These are phyloP conservation scores for Xylaria intraflava DNA, from an alignment of 495 filamentous ascomycete species.

Conservation along the genomic window DNA sequence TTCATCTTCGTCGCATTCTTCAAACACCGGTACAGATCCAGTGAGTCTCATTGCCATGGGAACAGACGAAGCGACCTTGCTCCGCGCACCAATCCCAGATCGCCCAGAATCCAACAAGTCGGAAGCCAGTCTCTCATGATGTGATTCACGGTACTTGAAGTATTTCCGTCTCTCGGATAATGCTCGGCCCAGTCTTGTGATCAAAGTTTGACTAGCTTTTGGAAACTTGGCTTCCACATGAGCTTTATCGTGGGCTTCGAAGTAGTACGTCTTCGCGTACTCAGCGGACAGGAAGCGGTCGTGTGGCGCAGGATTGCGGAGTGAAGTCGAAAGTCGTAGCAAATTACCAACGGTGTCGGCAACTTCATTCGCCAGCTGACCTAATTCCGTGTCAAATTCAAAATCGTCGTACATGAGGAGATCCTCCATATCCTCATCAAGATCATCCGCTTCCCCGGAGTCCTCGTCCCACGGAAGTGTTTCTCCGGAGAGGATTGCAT, in stretches of 20 bases:
- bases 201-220: conserved; percentile 8
- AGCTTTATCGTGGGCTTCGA: neutral
- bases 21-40: neutral
- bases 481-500: conserved; percentile 3
- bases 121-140: conserved; percentile 27
- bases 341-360: conserved; percentile 7
- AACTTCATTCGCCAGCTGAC: conserved; percentile 13
- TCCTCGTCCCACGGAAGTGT: neutral
- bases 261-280: conserved; percentile 6
- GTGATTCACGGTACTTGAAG: conserved; percentile 32
- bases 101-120: conserved; percentile 9
- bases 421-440: conserved; percentile 1
- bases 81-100: neutral
- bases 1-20: conserved; percentile 14
- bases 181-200: conserved; percentile 29
- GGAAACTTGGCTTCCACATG: conserved; percentile 1
- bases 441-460: neutral
- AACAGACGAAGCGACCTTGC: conserved; percentile 4
- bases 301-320: conserved; percentile 23
- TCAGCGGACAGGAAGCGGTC: conserved; percentile 16
- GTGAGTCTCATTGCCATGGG: neutral
- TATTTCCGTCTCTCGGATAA: conserved; percentile 30
- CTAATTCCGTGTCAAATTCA: neutral
- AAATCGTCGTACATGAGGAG: neutral
- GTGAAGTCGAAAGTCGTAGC: conserved; percentile 17